Conservation (phyloP, 2,329 filamentous ascomycete genomes). For the Aspergillus quadricinctus region DNA sequence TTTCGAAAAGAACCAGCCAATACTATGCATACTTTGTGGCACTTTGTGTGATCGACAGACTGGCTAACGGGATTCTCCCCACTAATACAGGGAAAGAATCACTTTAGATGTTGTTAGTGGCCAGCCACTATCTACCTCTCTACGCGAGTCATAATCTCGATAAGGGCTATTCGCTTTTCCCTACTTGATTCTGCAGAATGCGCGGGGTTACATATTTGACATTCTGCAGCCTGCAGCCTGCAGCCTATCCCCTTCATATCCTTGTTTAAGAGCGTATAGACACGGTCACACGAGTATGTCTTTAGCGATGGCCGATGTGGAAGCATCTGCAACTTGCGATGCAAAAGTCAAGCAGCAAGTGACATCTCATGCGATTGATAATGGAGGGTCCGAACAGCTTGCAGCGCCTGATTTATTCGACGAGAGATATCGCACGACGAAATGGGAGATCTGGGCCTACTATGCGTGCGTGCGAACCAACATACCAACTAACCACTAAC, state of each 20-base stretch:
- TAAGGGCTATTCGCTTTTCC: background rate
- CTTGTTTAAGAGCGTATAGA: background rate
- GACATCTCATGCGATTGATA: background rate
- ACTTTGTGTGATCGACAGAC: background rate
- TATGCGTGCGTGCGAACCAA: conserved; percentile 39
- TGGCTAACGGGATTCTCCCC: background rate
- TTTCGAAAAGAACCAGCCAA: too few species aligned
- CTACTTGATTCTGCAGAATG: background rate
- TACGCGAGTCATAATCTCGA: background rate
- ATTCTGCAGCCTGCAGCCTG: background rate
- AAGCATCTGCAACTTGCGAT: background rate
- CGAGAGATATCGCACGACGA: conserved; percentile 48
- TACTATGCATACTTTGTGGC: too few species aligned
- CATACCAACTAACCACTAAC: conserved; percentile 16
- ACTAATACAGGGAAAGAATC: background rate
- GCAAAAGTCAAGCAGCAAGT: background rate
- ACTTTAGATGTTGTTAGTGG: background rate
- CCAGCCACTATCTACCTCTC: background rate
- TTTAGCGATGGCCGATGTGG: background rate
- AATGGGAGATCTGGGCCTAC: conserved; percentile 55
- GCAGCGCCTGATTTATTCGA: conserved; percentile 54
- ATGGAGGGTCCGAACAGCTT: conserved; percentile 30
- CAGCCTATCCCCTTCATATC: background rate
- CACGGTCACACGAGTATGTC: background rate
- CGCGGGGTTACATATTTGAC: background rate